Conservation (phyloP, 2,329 filamentous ascomycete species). For the Ramichloridium luteum region DNA sequence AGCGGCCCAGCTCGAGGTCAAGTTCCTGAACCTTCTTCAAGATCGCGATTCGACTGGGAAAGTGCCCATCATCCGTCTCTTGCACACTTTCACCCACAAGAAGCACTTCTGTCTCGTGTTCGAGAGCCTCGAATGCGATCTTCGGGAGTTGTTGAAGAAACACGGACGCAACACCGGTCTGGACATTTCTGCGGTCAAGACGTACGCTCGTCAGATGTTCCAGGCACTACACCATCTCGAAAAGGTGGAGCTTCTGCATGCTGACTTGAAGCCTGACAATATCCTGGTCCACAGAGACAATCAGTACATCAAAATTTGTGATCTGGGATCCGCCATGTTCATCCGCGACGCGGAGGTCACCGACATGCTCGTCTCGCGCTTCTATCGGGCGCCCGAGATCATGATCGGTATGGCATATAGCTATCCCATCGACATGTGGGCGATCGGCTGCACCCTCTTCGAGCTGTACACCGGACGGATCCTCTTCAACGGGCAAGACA, state of each 20-base stretch:
- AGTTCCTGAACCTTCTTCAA: slow-evolving; percentile 78
- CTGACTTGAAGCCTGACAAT: slow-evolving; percentile 95
- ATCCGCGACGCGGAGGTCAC: slow-evolving; percentile 84
- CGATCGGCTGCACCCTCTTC: slow-evolving; percentile 91
- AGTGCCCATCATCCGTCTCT: slow-evolving; percentile 81
- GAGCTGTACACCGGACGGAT: slow-evolving; percentile 97
- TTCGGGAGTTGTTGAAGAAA: slow-evolving; percentile 88
- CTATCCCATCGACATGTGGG: slow-evolving; percentile 94
- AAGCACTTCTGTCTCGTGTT: slow-evolving; percentile 94
- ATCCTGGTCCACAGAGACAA: slow-evolving; percentile 77
- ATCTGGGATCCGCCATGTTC: slow-evolving; percentile 91
- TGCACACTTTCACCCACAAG: slow-evolving; percentile 84
- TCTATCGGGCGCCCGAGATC: slow-evolving; percentile 93
- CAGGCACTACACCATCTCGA: slow-evolving; percentile 75
- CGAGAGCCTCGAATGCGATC: slow-evolving; percentile 82
- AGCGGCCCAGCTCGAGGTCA: slow-evolving; percentile 86
- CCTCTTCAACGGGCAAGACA: slow-evolving; percentile 84
- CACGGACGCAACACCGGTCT: slow-evolving; percentile 91
- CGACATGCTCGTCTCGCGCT: slow-evolving; percentile 89
- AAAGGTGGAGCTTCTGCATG: slow-evolving; percentile 86
- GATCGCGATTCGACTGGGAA: slow-evolving; percentile 76
- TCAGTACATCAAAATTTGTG: slow-evolving; percentile 84
- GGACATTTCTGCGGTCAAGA: slow-evolving; percentile 72
- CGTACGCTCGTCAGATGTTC: slow-evolving; percentile 91
- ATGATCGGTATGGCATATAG: slow-evolving; percentile 95